A percentile compares a stretch with the other conserved stretches of the same genome.
These are phyloP conservation scores for Cryptococcus maquisensis DNA, from an alignment of 1,284 basidiomycete genomes.

Conservation along the genomic window DNA sequence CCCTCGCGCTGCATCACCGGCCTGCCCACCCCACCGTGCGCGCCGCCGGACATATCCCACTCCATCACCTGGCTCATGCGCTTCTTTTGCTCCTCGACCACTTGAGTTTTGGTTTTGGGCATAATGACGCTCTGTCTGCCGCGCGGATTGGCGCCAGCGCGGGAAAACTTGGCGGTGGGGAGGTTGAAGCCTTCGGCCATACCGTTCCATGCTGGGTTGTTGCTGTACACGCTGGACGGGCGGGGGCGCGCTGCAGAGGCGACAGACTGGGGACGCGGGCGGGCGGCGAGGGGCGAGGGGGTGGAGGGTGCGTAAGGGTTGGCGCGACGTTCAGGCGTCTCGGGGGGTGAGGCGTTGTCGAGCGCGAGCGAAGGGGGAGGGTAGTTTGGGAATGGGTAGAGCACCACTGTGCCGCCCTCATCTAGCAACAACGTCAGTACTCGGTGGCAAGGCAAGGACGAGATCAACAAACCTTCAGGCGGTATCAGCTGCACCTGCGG, in stretches of 20 bases:
- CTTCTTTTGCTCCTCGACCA: conserved; percentile 16
- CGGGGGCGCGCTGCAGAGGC: conserved; percentile 2
- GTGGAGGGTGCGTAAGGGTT: conserved; percentile 10
- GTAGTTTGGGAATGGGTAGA: conserved; percentile 16
- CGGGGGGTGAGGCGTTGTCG: conserved; percentile 8
- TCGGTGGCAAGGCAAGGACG: background rate
- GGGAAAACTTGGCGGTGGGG: conserved; percentile 24
- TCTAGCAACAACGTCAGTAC: conserved; percentile 9
- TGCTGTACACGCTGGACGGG: conserved; percentile 5
- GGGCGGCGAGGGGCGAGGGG: background rate
- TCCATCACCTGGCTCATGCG: conserved; percentile 16
- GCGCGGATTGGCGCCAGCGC: conserved; percentile 1
- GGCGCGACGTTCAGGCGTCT: conserved; percentile 6
- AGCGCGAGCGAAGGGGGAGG: background rate
- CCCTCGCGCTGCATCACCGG: background rate
- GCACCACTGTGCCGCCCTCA: conserved; percentile 23
- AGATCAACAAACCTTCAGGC: conserved; percentile 22
- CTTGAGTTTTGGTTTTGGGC: conserved; percentile 22
- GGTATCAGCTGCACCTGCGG: conserved; percentile 26
- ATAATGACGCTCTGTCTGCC: conserved; percentile 18
- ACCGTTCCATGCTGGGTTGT: conserved; percentile 18
- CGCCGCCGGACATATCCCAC: background rate
- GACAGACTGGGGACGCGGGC: background rate
- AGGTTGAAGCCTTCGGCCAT: conserved; percentile 27
- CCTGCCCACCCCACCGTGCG: background rate